phyloP scores from a whole-genome alignment of 2,329 filamentous ascomycete genomes.

The Colletotrichum chrysophilum region DNA sequence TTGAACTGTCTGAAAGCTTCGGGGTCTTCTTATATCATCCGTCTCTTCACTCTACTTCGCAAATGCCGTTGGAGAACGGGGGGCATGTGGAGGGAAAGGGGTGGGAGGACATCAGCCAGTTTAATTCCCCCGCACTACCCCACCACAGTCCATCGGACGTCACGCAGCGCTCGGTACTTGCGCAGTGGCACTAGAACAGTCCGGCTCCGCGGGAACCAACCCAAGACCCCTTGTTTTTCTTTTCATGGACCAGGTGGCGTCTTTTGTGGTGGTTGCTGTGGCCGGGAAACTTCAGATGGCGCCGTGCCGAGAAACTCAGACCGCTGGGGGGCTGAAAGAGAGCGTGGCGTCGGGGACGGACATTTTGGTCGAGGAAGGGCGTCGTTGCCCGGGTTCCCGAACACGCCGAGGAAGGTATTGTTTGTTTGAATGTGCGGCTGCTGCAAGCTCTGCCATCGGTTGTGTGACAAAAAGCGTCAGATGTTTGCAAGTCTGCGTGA shows the following conservation, averaged over 20 bases:
- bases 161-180: conserved; percentile 16
- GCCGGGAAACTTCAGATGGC: neutral
- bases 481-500: neutral
- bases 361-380: neutral
- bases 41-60: neutral
- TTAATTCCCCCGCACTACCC: conserved; percentile 20
- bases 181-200: neutral
- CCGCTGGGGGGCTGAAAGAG: neutral
- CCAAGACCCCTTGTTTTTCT: neutral
- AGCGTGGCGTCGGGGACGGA: conserved; percentile 4
- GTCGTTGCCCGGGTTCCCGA: neutral
- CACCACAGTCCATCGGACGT: conserved; percentile 18
- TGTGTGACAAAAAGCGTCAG: neutral
- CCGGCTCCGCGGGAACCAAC: neutral
- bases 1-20: neutral
- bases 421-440: neutral
- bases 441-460: neutral
- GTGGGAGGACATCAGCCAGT: neutral
- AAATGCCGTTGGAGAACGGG: neutral
- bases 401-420: neutral
- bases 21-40: neutral
- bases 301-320: conserved; percentile 15
- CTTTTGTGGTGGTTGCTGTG: neutral
- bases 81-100: neutral
- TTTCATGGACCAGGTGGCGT: neutral